Evolutionary conservation across 139 green algal genomes (phyloP).

Genomic region (Coccomyxa sp.): DNA sequence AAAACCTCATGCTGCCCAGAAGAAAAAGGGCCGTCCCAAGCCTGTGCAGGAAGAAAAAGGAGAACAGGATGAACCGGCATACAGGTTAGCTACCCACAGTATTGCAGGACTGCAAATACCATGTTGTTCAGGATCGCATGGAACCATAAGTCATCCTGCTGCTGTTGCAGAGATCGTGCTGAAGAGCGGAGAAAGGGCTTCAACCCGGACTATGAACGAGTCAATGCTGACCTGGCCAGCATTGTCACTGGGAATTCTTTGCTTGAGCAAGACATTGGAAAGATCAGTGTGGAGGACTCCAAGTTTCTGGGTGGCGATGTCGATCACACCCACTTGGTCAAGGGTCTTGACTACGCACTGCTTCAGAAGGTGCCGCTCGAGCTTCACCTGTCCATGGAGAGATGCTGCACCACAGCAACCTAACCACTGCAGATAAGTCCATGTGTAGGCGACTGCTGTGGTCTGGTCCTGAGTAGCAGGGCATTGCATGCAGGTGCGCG

Average conservation of each 20-base stretch:
- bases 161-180: constrained; percentile 49
- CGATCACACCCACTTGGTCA: constrained; percentile 90
- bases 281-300: constrained; percentile 61
- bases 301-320: constrained; percentile 92
- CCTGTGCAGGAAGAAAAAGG: constrained; percentile 25
- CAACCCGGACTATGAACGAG: constrained; percentile 52
- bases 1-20: neutral
- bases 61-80: constrained; percentile 48
- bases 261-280: neutral
- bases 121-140: neutral
- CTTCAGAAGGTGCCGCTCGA: constrained; percentile 62
- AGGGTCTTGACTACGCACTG: constrained; percentile 91
- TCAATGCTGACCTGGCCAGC: constrained; percentile 14
- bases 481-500: neutral
- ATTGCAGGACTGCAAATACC: neutral
- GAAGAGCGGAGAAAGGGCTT: constrained; percentile 60
- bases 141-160: neutral
- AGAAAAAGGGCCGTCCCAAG: constrained; percentile 19
- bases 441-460: neutral
- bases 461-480: no score
- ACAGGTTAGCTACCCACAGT: constrained; percentile 39
- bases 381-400: neutral
- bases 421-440: neutral
- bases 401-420: neutral
- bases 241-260: neutral